Percentiles rank a stretch among this genome's conserved stretches.
Evolutionary conservation across 148 eudicot genomes (phyloP).

Genomic region (Drosera capensis): DNA sequence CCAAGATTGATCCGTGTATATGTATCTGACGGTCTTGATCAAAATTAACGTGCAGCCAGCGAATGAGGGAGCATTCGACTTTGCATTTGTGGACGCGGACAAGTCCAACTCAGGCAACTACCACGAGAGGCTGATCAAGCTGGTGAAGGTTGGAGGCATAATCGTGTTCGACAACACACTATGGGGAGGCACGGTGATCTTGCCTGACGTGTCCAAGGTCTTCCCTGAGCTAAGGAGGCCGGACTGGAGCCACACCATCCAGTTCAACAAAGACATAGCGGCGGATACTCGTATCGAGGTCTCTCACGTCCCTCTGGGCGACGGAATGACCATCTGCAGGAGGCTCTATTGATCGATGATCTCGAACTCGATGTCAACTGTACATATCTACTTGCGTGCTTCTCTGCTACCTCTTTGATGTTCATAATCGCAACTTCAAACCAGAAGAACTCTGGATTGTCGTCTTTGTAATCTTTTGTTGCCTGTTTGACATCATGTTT

Average conservation of each 20-base stretch:
- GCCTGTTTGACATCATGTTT: too few species aligned
- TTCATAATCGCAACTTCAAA: too few species aligned
- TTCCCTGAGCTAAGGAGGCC: background rate
- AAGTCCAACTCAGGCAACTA: conserved; percentile 20
- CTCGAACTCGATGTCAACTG: too few species aligned
- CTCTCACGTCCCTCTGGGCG: conserved; percentile 8
- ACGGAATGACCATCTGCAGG: conserved; percentile 16
- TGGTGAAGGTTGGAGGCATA: conserved; percentile 23
- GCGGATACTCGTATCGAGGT: conserved; percentile 12
- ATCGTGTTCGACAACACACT: conserved; percentile 27
- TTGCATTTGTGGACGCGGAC: conserved; percentile 28
- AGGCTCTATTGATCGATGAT: conserved; percentile 4
- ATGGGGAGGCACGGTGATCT: conserved; percentile 10
- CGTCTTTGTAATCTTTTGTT: too few species aligned
- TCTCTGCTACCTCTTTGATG: too few species aligned
- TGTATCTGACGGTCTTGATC: background rate
- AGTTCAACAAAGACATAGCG: conserved; percentile 11
- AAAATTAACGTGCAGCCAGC: background rate
- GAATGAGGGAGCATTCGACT: conserved; percentile 18
- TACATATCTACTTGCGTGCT: too few species aligned
- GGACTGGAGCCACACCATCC: conserved; percentile 6
- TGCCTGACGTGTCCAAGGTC: conserved; percentile 1
- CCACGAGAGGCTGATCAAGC: conserved; percentile 17
- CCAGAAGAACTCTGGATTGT: too few species aligned
- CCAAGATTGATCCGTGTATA: background rate